Evolutionary conservation across 805 yeast genomes (phyloP).

Genomic region (Debaryomyces prosopidis): DNA sequence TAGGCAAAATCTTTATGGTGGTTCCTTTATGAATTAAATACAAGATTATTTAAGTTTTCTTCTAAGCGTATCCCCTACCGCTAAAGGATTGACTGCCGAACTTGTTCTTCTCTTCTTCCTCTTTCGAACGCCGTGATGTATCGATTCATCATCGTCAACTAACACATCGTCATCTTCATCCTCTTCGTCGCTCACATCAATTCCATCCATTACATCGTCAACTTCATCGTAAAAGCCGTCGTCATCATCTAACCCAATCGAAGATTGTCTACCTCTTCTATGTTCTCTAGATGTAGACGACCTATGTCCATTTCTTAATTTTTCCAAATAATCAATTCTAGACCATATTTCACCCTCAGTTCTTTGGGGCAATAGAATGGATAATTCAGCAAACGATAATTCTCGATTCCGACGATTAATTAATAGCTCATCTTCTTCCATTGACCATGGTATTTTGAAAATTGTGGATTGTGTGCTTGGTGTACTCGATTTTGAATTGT

Average conservation of each 20-base stretch:
- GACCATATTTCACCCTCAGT: conserved; percentile 73
- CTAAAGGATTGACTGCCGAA: conserved; percentile 43
- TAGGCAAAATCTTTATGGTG: neutral
- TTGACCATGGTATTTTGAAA: conserved; percentile 46
- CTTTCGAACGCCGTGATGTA: conserved; percentile 20
- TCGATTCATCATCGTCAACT: conserved; percentile 36
- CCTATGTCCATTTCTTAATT: conserved; percentile 33
- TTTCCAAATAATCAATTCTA: conserved; percentile 52
- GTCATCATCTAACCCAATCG: conserved; percentile 43
- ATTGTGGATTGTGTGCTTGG: conserved; percentile 14
- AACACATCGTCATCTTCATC: conserved; percentile 30
- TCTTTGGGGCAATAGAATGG: conserved; percentile 69
- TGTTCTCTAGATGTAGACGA: conserved; percentile 25
- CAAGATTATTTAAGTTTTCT: conserved; percentile 7
- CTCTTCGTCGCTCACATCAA: conserved; percentile 30
- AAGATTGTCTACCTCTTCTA: conserved; percentile 35
- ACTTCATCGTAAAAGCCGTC: conserved; percentile 44
- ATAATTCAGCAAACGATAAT: conserved; percentile 68
- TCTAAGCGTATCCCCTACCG: conserved; percentile 15
- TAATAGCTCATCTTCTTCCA: conserved; percentile 73
- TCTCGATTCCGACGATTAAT: conserved; percentile 56
- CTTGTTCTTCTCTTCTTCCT: conserved; percentile 40
- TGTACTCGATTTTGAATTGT: conserved; percentile 1
- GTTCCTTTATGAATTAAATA: conserved; percentile 1
- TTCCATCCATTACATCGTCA: conserved; percentile 41